phyloP scores from a whole-genome alignment of 2,329 filamentous ascomycete genomes.

The Laburnicola sp. region DNA sequence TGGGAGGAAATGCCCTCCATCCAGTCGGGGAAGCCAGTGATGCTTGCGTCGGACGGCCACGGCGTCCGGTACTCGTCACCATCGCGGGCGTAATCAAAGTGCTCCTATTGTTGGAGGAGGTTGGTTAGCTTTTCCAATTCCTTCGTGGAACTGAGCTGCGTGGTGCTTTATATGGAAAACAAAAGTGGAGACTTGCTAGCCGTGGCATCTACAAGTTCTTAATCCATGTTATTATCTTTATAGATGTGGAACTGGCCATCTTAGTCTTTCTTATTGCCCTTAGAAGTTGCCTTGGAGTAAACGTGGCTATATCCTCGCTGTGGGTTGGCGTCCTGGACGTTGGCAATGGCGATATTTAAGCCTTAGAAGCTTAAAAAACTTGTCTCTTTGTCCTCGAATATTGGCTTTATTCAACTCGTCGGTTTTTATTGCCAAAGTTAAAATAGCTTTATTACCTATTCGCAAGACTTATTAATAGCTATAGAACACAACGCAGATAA shows the following conservation, averaged over 20 bases:
- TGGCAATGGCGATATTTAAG: conserved; percentile 8
- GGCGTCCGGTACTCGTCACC: conserved; percentile 4
- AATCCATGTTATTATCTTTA: conserved; percentile 9
- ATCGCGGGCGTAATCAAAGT: conserved; percentile 6
- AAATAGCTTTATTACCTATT: neutral
- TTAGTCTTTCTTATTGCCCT: conserved; percentile 6
- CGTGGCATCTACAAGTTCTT: conserved; percentile 6
- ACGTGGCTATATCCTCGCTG: conserved; percentile 15
- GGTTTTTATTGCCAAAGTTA: neutral
- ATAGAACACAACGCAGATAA: neutral
- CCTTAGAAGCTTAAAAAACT: conserved; percentile 12
- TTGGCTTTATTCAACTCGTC: neutral
- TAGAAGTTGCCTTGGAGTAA: conserved; percentile 9
- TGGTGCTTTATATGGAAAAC: neutral
- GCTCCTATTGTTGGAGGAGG: neutral
- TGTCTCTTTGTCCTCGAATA: conserved; percentile 5
- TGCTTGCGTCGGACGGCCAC: conserved; percentile 4
- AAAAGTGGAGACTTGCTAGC: neutral
- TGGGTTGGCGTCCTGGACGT: conserved; percentile 11
- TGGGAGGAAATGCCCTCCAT: conserved; percentile 18
- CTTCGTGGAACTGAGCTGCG: neutral
- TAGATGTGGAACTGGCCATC: conserved; percentile 3
- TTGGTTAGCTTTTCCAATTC: neutral
- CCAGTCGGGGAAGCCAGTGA: conserved; percentile 17
- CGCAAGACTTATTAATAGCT: neutral